Base-by-base conservation (phyloP, 2,329 filamentous ascomycete species). In the Teratosphaeria destructans region DNA sequence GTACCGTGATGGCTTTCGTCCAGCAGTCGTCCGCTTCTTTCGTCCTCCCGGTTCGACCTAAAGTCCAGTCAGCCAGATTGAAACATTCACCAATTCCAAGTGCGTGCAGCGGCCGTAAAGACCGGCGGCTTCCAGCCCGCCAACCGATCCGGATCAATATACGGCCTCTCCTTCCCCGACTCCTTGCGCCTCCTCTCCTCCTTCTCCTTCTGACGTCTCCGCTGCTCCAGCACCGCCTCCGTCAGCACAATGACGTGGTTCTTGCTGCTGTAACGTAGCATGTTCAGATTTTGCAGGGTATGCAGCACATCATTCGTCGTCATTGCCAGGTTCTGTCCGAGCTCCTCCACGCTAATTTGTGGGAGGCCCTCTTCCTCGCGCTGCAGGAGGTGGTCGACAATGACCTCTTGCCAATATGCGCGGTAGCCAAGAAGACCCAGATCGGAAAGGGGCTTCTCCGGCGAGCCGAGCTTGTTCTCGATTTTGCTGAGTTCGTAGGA, bases 271-370 rank as follows among this genome's bases (percentile, higher is more conserved):
- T 97, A 97, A 54, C 94, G 84, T 71, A 97, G 84, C 89, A 99
- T 95, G 72, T 93, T 94, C 62, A 96, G 79, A 59, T 92, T 92
- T 72, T 96, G 91, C 57, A 99, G 76, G 0, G 94, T 97, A 73
- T 96, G 91, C 73, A 97, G 85, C 14, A 99, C 93, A 72, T 99
- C 94, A 68, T 91, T 90, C 5, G 91, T 92, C n/a, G 93, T 97
- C 93, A 99, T 97, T 2, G 92, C 88, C 8, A 94, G 85, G 37
- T 85, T 75, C 5, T 82, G 79, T 0, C 90, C 92, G 57, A 99
- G 83, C 56, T 89, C 84, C 68, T 96, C 92, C 58, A 97, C 92
- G 59, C 88, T 95, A 58, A 89, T 87, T 69, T 85, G 86, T 12
- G 87, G 84, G 8, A 85, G 84, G 2, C 73, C 73, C 37, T 77